phyloP scores from a whole-genome alignment of 1,284 basidiomycete species.

The Acaromyces ingoldii region DNA sequence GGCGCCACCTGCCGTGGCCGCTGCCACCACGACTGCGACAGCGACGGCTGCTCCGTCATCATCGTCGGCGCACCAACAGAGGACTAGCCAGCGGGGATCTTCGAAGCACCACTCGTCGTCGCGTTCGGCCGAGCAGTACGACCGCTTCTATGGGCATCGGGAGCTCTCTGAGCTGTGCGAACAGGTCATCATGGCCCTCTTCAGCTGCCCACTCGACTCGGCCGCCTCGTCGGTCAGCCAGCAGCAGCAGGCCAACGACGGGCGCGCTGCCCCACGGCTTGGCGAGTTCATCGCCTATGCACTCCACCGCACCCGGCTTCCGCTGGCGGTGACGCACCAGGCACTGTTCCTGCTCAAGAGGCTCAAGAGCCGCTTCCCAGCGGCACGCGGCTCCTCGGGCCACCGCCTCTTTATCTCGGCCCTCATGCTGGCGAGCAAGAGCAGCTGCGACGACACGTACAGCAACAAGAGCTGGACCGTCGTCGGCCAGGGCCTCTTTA shows the following conservation, averaged over 20 bases:
- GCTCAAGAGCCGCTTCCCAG: constrained; percentile 49
- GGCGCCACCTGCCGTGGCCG: not conserved
- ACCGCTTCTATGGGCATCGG: constrained; percentile 44
- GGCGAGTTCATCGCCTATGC: constrained; percentile 51
- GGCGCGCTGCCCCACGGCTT: constrained; percentile 32
- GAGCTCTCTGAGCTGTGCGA: constrained; percentile 42
- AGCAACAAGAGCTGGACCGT: constrained; percentile 52
- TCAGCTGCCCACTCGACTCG: constrained; percentile 44
- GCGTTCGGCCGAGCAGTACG: constrained; percentile 10
- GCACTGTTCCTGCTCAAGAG: constrained; percentile 46
- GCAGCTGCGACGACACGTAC: constrained; percentile 50
- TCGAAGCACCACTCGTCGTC: too few species aligned
- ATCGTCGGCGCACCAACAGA: not conserved
- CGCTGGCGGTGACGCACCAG: constrained; percentile 45
- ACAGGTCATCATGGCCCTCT: constrained; percentile 41
- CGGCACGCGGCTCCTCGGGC: constrained; percentile 49
- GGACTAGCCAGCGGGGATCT: not conserved
- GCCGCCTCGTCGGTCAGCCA: constrained; percentile 28
- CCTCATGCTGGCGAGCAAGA: constrained; percentile 50
- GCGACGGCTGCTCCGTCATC: not conserved
- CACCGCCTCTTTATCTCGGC: constrained; percentile 52
- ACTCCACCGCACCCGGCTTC: constrained; percentile 48
- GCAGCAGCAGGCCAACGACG: not conserved
- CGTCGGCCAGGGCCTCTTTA: constrained; percentile 49
- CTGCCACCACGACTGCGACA: not conserved